Evolutionary conservation across 2,329 filamentous ascomycete genomes (phyloP).

Genomic region (Zelopaecilomyces penicillatus): DNA sequence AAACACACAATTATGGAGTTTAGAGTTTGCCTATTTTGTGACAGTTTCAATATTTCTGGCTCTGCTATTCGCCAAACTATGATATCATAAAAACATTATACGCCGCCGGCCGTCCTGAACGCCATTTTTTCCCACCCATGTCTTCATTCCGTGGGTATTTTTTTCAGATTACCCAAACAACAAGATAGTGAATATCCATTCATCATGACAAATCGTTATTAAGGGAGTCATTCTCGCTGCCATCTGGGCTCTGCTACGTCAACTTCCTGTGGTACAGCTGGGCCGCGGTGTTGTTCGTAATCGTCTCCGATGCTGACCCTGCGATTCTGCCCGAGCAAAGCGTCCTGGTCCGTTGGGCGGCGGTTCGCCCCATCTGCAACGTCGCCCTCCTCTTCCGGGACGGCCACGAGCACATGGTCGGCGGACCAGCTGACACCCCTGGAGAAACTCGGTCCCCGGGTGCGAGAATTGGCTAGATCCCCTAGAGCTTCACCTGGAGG

Average conservation of each 20-base stretch:
- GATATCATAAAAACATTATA: too few relatives aligned
- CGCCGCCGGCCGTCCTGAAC: too few relatives aligned
- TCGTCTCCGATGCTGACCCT: slow-evolving; percentile 14
- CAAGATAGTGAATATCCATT: too few relatives aligned
- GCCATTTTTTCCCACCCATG: too few relatives aligned
- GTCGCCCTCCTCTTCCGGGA: slow-evolving; percentile 31
- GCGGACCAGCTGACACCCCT: slow-evolving; percentile 28
- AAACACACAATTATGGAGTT: too few relatives aligned
- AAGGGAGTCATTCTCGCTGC: slow-evolving; percentile 5
- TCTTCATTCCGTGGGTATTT: too few relatives aligned
- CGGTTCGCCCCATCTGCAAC: not conserved
- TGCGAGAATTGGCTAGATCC: slow-evolving; percentile 12
- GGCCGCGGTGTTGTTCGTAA: slow-evolving; percentile 1
- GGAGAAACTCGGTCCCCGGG: slow-evolving; percentile 18
- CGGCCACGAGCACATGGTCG: slow-evolving; percentile 28
- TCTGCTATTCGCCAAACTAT: too few relatives aligned
- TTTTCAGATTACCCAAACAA: too few relatives aligned
- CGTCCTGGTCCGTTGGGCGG: slow-evolving; percentile 6
- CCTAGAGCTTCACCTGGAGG: slow-evolving; percentile 2
- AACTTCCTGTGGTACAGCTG: slow-evolving; percentile 15
- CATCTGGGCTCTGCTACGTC: slow-evolving; percentile 21
- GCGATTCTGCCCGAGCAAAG: slow-evolving; percentile 12
- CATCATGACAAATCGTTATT: too few relatives aligned
- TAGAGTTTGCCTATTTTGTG: too few relatives aligned
- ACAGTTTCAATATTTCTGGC: too few relatives aligned